Evolutionary conservation across 176 grass and related monocot genomes (phyloP), one percentile per base, ranked within the genome.

Genomic region (Musa itinerans): DNA sequence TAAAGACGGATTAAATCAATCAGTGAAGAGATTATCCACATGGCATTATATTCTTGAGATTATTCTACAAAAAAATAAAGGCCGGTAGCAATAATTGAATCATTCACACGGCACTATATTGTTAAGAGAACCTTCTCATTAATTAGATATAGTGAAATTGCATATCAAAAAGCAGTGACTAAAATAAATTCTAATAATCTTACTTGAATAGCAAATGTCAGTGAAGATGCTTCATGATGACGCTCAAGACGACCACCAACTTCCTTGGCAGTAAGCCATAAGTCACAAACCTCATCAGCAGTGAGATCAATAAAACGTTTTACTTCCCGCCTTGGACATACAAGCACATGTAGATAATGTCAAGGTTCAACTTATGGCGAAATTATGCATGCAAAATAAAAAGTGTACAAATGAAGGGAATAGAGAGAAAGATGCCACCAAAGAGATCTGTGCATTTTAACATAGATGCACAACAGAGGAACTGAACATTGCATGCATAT

Each of bases 201-300:
- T 59, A 98, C 94, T 85, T 91, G 94, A 82, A 93, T 89, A 21
- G 78, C 74, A 81, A 93, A 90, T 8, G 90, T 98, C 50, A 98
- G 80, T 49, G 94, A 93, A 82, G 90, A 93, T 76, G 90, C 88
- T 77, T 91, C 85, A 58, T 91, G 88, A 75, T 90, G 91, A 68
- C 87, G 62, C 75, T 98, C 94, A 62, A 93, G 83, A 56, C 53
- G 79, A 29, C 16, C 57, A 82, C 90, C 94, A 19, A 98, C 82
- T 73, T 93, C 85, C 70, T 93, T 90, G 81, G 94, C 94, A 71
- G 88, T 85, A 81, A 85, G 49, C 94, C 94, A 98, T 83, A 98
- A 78, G 79, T 98, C 90, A 34, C 79, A 81, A 69, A 65, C 88
- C 80, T 98, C 94, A 17, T 98, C 86, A 83, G 85, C 73, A 81